Percentiles rank a stretch among this genome's conserved stretches.
These are phyloP conservation scores for Monosporozyma unispora DNA, from an alignment of 805 yeast species.

Conservation along the genomic window DNA sequence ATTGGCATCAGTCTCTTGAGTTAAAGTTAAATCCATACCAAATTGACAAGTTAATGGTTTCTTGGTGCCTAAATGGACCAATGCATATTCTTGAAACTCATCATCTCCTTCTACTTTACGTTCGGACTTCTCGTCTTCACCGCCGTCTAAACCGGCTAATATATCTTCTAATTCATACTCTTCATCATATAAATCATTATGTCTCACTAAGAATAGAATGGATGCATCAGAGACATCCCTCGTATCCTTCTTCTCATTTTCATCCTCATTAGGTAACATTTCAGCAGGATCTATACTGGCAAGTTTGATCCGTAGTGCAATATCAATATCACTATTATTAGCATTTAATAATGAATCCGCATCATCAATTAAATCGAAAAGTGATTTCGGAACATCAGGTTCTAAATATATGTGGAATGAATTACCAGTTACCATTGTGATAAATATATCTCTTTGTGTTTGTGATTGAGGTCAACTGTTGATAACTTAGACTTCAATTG, in stretches of 20 bases:
- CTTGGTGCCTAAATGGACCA: constrained; percentile 81
- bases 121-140: constrained; percentile 39
- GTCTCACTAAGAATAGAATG: constrained; percentile 74
- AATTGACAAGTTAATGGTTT: constrained; percentile 55
- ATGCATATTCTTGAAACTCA: constrained; percentile 66
- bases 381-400: neutral
- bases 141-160: constrained; percentile 32
- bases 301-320: constrained; percentile 20
- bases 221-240: constrained; percentile 56
- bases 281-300: constrained; percentile 82
- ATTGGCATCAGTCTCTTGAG: constrained; percentile 66
- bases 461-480: too few relatives aligned
- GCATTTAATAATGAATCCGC: neutral
- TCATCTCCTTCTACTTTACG: constrained; percentile 41
- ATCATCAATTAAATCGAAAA: constrained; percentile 1
- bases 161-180: constrained; percentile 34
- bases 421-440: neutral
- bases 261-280: constrained; percentile 33
- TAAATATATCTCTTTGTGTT: too few relatives aligned
- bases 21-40: constrained; percentile 71
- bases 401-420: constrained; percentile 2
- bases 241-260: constrained; percentile 30
- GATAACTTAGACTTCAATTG: neutral
- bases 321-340: neutral
- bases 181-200: constrained; percentile 36